Percentiles rank a stretch among this genome's conserved stretches.
Conservation (phyloP, 371 early-diverging fungal genomes). For the Rhizopus stolonifer region DNA sequence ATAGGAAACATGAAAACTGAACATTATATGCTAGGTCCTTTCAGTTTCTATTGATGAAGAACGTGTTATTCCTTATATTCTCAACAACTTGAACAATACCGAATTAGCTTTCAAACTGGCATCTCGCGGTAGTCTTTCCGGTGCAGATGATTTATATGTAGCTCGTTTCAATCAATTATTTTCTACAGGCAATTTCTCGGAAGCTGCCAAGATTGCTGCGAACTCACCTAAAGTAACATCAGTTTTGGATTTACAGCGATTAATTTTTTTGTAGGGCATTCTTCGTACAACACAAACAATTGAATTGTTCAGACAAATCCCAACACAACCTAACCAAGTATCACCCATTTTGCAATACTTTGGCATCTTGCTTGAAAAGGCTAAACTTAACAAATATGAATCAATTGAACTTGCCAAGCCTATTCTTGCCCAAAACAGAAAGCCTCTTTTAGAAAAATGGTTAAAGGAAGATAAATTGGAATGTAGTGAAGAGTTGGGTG, state of each 20-base stretch:
- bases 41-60: slow-evolving; percentile 90
- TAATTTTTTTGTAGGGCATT: slow-evolving; percentile 63
- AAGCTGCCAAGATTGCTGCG: slow-evolving; percentile 96
- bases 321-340: slow-evolving; percentile 77
- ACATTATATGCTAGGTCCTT: slow-evolving; percentile 62
- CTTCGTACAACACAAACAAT: slow-evolving; percentile 94
- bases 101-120: slow-evolving; percentile 92
- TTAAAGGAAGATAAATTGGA: slow-evolving; percentile 97
- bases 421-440: slow-evolving; percentile 90
- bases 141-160: slow-evolving; percentile 91
- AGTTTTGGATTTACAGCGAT: neutral
- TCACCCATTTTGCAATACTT: slow-evolving; percentile 97
- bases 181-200: slow-evolving; percentile 73
- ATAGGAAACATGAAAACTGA: neutral
- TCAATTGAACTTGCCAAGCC: slow-evolving; percentile 93
- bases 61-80: slow-evolving; percentile 86
- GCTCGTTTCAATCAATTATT: slow-evolving; percentile 87
- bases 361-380: slow-evolving; percentile 92
- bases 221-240: slow-evolving; percentile 81
- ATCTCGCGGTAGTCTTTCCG: slow-evolving; percentile 85
- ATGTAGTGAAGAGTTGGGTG: slow-evolving; percentile 97
- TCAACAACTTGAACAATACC: slow-evolving; percentile 78
- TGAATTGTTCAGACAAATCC: slow-evolving; percentile 88
- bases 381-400: slow-evolving; percentile 90
- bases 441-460: slow-evolving; percentile 96